phyloP scores from a whole-genome alignment of 345 rosid species.

The Abelmoschus esculentus region DNA sequence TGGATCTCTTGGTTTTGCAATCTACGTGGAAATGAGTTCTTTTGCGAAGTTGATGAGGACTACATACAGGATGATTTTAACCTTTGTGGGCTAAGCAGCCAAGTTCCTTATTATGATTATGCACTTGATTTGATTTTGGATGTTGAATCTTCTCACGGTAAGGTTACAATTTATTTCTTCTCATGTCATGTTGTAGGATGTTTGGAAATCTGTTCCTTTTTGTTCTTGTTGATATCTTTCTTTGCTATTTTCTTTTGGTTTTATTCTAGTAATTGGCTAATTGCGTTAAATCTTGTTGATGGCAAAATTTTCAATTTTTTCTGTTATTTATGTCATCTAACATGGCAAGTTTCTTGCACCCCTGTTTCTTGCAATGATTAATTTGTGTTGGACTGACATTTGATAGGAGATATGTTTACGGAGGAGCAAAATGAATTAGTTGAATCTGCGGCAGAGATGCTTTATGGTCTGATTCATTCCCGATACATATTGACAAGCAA shows the following conservation, averaged over 20 bases:
- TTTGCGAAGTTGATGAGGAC: constrained; percentile 99
- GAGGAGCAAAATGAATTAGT: constrained; percentile 95
- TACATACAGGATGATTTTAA: constrained; percentile 97
- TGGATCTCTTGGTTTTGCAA: constrained; percentile 99
- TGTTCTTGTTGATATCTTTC: not conserved
- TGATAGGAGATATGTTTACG: constrained; percentile 79
- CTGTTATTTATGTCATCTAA: not conserved
- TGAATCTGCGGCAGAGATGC: constrained; percentile 98
- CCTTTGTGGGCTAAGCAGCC: constrained; percentile 90
- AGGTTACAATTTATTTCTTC: constrained; percentile 39
- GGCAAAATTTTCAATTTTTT: not conserved
- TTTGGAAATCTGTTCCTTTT: not conserved
- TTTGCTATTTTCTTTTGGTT: not conserved
- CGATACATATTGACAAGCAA: constrained; percentile 90
- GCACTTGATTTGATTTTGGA: constrained; percentile 97
- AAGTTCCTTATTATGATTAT: constrained; percentile 95
- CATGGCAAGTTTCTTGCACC: not conserved
- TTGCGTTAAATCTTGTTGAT: too few species aligned
- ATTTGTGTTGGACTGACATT: constrained; percentile 26
- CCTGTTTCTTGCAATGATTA: constrained; percentile 14
- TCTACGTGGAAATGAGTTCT: constrained; percentile 91
- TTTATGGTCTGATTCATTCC: constrained; percentile 91
- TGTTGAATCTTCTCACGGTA: constrained; percentile 92
- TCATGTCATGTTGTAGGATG: constrained; percentile 45
- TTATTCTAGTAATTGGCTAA: too few species aligned